Conservation (phyloP, 129 eudicot species). For the sunflower (Helianthus annuus) region HanXRQr2.0-SUNRISE NC_035445.2:117671109-117671608, state of each 20-base stretch:
- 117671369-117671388: slow-evolving; percentile 47
- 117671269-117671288: slow-evolving; percentile 16
- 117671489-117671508: neutral
- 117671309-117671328: slow-evolving; percentile 43
- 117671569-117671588: slow-evolving; percentile 46
- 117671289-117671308: slow-evolving; percentile 45
- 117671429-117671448: slow-evolving; percentile 34
- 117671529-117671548: slow-evolving; percentile 33
- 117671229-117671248: too few relatives aligned
- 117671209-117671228: too few relatives aligned
- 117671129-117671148: too few relatives aligned
- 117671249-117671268: slow-evolving; percentile 10
- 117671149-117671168: too few relatives aligned
- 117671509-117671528: neutral
- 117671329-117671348: slow-evolving; percentile 50
- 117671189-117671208: too few relatives aligned
- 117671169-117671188: too few relatives aligned
- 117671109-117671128: too few relatives aligned
- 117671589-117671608: slow-evolving; percentile 48
- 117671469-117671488: slow-evolving; percentile 15
- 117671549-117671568: slow-evolving; percentile 42
- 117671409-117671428: slow-evolving; percentile 43
- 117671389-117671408: slow-evolving; percentile 44
- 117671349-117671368: slow-evolving; percentile 43
- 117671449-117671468: slow-evolving; percentile 31